Base-by-base conservation (phyloP, 306 rosid species). In the Vigna trinervia region DNA sequence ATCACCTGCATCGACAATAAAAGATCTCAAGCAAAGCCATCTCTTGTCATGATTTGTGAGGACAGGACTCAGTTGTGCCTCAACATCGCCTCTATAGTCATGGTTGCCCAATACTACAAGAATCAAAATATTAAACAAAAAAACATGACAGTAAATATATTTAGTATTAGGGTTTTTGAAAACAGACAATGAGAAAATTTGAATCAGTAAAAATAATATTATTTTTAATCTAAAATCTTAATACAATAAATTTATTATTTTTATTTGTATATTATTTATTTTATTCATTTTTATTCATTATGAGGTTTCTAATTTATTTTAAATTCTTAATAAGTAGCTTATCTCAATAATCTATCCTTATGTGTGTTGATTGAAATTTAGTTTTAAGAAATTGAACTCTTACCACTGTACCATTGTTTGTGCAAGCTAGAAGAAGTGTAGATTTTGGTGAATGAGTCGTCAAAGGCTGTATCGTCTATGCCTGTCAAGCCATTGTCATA, bases 21-120 rank as follows among this genome's bases (percentile, higher is more conserved):
- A 92, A 54, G 96, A 90, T 85, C 96, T 92, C 58, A 78, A n/a
- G 81, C 96, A 92, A 82, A 88, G 36, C 97, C 96, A 92, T 81
- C 88, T 84, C 19, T 51, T n/a, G 12, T 92, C 96, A 48, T 78
- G 50, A n/a, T 80, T 69, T 28, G 22, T 84, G 28, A 91, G 88
- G 47, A 74, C 54, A 8, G 92, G 92, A 51, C 86, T 84, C 28
- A 91, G 15, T n/a, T 87, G 96, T 28, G 89, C 93, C 74, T 81
- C 90, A 50, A 53, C 90, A 71, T 89, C 50, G 2, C 96, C 93
- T 71, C 96, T 86, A 14, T 89, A 92, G 51, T 90, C 97, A 73
- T 90, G 97, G 81, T 92, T 90, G 1, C 97, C 97, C 86, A 92
- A 65, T 64, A 90, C 93, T 89, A 82, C 46, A 61, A 34, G 9